Base-by-base conservation (phyloP, 306 rosid species). In the Potentilla sterilis region DNA sequence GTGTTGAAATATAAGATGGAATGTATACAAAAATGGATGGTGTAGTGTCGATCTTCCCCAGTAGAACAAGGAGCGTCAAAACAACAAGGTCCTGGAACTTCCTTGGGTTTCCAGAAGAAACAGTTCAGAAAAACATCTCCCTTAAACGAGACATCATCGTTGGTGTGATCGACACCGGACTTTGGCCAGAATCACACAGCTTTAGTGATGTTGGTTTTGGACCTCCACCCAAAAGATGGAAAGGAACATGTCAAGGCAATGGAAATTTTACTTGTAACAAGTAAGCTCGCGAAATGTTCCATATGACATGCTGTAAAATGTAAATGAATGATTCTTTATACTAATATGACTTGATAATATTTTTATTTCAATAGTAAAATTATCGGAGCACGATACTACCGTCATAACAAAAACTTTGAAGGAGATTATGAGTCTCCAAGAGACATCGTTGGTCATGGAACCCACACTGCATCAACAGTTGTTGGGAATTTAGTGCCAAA, bases 51-150 rank as follows among this genome's bases (percentile, higher is more conserved):
- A 6, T 49, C n/a, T 49, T 49, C 55, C 55, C 55, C 15, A 49
- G 55, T n/a, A 43, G 9, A 43, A 43, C 3, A 12, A 43, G 9
- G 14, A 43, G 47, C 13, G 9, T 1, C 12, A 43, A 43, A 47
- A 89, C 92, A 24, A 89, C 95, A 69, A 84, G 58, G 73, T 89
- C 90, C 1, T 89, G 90, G 90, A 85, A 89, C 64, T 89, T 89
- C 74, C 37, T 89, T 72, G 95, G 90, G 7, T 82, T 89, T 41
- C 74, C 84, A 0, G 18, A 35, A 32, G 18, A 35, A 32, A 32
- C 22, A 7, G 70, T 15, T 9, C 18, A 68, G 41, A 78, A 81
- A 81, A 18, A n/a, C 32, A 4, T 38, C 6, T 12, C 9, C 0
- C 5, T 32, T 0, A 89, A 90, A 78, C 83, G 85, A 43, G 64